These are phyloP conservation scores for Cercospora janseana DNA, from an alignment of 2,329 filamentous ascomycete species.

Conservation along the genomic window DNA sequence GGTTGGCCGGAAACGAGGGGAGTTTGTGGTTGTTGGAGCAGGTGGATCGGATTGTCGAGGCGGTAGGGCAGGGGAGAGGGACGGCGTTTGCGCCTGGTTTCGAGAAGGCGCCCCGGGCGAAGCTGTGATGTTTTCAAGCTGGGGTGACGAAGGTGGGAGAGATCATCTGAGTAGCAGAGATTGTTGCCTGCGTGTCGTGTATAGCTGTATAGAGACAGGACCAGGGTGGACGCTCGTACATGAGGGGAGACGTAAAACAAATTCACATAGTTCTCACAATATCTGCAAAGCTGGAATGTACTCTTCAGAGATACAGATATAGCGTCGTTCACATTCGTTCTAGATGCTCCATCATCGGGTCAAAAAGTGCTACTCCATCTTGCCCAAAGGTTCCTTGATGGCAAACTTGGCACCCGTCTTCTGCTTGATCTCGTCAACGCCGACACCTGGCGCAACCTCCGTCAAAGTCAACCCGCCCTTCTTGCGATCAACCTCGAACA, in stretches of 20 bases:
- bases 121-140: no score
- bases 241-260: no score
- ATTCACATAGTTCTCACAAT: no score
- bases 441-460: constrained; percentile 67
- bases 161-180: no score
- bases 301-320: no score
- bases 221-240: no score
- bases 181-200: no score
- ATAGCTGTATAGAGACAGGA: no score
- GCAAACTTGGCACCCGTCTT: constrained; percentile 69
- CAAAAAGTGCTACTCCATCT: constrained; percentile 42
- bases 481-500: constrained; percentile 65
- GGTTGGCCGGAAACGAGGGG: constrained; percentile 65
- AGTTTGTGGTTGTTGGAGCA: constrained; percentile 61
- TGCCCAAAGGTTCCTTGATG: constrained; percentile 58
- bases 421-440: constrained; percentile 64
- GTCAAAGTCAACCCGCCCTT: constrained; percentile 65
- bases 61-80: constrained; percentile 48
- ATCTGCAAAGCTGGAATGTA: no score
- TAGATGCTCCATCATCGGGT: no score
- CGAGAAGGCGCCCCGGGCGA: constrained; percentile 44
- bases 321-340: no score
- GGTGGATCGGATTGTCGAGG: constrained; percentile 60
- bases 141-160: no score
- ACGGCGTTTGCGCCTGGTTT: constrained; percentile 58